Percentiles rank a stretch among this genome's conserved stretches.
These are phyloP conservation scores for Boletus pseudo-olivaceus DNA, from an alignment of 768 basidiomycete genomes.

Conservation along the genomic window DNA sequence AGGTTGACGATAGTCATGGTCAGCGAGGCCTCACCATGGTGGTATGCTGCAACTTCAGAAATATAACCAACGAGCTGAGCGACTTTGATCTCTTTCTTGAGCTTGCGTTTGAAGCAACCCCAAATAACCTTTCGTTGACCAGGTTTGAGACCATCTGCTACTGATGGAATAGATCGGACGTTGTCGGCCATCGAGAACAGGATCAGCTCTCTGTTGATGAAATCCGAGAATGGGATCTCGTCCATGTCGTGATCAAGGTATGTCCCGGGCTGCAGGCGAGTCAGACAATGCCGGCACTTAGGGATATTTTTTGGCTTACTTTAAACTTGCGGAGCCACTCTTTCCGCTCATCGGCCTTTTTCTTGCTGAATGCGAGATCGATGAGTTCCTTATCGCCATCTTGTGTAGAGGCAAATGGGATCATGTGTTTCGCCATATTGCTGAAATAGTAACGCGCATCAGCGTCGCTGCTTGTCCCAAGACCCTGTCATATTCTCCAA, in stretches of 20 bases:
- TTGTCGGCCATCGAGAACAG: slow-evolving; percentile 99
- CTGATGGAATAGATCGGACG: slow-evolving; percentile 93
- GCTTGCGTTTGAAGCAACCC: slow-evolving; percentile 92
- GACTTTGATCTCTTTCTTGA: slow-evolving; percentile 92
- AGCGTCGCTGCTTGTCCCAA: slow-evolving; percentile 87
- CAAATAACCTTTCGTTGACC: slow-evolving; percentile 97
- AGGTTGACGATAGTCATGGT: slow-evolving; percentile 87
- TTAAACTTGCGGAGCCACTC: slow-evolving; percentile 96
- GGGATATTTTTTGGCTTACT: slow-evolving; percentile 37
- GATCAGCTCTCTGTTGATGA: slow-evolving; percentile 97
- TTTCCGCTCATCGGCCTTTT: slow-evolving; percentile 97
- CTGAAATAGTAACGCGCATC: slow-evolving; percentile 94
- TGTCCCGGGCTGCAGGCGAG: slow-evolving; percentile 74
- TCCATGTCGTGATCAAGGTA: slow-evolving; percentile 85
- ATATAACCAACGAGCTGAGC: slow-evolving; percentile 96
- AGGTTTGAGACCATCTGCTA: slow-evolving; percentile 93
- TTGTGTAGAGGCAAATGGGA: slow-evolving; percentile 80
- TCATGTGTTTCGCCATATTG: slow-evolving; percentile 90
- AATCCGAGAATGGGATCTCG: slow-evolving; percentile 86
- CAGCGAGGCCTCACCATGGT: slow-evolving; percentile 91
- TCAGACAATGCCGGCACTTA: neutral
- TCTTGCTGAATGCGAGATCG: slow-evolving; percentile 99
- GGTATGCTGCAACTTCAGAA: slow-evolving; percentile 90
- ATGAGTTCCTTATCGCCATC: slow-evolving; percentile 85
- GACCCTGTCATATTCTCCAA: slow-evolving; percentile 56